Conservation (phyloP, 305 asterid species). For the Caryopteris hybrid region DNA sequence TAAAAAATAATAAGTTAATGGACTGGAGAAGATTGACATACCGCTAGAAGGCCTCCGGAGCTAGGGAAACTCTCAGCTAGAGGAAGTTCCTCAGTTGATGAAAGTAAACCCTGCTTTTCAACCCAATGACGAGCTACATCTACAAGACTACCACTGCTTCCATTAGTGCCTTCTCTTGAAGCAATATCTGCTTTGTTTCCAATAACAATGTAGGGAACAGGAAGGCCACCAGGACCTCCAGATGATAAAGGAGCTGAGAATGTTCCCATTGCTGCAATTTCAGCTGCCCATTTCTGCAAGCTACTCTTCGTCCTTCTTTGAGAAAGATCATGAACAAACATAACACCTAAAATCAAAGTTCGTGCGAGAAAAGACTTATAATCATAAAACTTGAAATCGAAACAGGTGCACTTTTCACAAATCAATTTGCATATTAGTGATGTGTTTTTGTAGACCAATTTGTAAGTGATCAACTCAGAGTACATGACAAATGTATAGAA, state of each 20-base stretch:
- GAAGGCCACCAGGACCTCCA: conserved; percentile 95
- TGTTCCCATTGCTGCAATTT: conserved; percentile 80
- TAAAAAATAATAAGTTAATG: too few species aligned
- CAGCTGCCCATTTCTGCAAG: conserved; percentile 92
- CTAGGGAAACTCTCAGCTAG: conserved; percentile 83
- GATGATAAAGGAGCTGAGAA: conserved; percentile 92
- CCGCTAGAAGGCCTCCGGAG: conserved; percentile 60
- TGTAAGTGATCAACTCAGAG: too few species aligned
- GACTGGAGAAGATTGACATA: conserved; percentile 29
- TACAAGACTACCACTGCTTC: conserved; percentile 97
- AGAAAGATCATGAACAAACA: conserved; percentile 92
- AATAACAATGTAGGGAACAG: conserved; percentile 87
- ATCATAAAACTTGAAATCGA: background rate
- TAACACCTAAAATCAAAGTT: conserved; percentile 52
- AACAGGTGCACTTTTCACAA: background rate
- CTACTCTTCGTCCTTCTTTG: conserved; percentile 88
- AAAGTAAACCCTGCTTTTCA: conserved; percentile 93
- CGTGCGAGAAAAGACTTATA: background rate
- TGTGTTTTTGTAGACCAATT: too few species aligned
- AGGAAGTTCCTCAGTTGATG: conserved; percentile 87
- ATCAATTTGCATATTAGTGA: background rate
- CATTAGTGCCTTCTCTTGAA: conserved; percentile 64
- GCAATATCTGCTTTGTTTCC: conserved; percentile 90
- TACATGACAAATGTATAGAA: too few species aligned
- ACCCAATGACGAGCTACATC: conserved; percentile 99